phyloP scores from a whole-genome alignment of 2,329 filamentous ascomycete species.

The Apiospora kogelbergensis region DNA sequence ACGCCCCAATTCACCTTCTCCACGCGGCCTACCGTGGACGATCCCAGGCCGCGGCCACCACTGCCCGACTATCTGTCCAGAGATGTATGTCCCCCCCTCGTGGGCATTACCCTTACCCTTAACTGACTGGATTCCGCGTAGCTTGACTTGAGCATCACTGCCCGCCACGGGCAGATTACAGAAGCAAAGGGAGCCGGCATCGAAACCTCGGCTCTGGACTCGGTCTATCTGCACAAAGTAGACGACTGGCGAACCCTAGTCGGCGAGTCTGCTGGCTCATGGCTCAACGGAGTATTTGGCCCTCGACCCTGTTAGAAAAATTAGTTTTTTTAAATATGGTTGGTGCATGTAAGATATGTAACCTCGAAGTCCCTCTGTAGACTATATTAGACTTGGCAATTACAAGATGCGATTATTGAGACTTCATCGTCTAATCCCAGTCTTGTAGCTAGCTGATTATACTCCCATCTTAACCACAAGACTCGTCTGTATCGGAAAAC shows the following conservation, averaged over 20 bases:
- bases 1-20: slow-evolving; percentile 81
- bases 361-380: neutral
- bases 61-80: slow-evolving; percentile 47
- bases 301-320: neutral
- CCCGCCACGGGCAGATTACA: slow-evolving; percentile 39
- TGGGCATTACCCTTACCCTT: neutral
- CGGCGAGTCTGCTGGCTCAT: slow-evolving; percentile 21
- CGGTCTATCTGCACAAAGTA: slow-evolving; percentile 24
- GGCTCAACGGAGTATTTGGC: slow-evolving; percentile 31
- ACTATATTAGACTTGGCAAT: neutral
- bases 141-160: slow-evolving; percentile 36
- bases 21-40: slow-evolving; percentile 57
- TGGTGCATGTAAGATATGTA: neutral
- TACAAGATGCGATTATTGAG: neutral
- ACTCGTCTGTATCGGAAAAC: too few relatives aligned
- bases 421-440: too few relatives aligned
- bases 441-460: too few relatives aligned
- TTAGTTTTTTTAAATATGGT: too few relatives aligned
- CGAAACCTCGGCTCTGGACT: slow-evolving; percentile 16
- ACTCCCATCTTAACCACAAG: too few relatives aligned
- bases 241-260: slow-evolving; percentile 25
- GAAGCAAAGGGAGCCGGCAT: slow-evolving; percentile 16
- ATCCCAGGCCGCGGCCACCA: slow-evolving; percentile 55
- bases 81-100: slow-evolving; percentile 36
- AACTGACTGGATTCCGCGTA: slow-evolving; percentile 2